Evolutionary conservation across 495 filamentous ascomycete species (phyloP), one percentile per base, ranked within the genome.

Genomic region (Collariella sp.): DNA sequence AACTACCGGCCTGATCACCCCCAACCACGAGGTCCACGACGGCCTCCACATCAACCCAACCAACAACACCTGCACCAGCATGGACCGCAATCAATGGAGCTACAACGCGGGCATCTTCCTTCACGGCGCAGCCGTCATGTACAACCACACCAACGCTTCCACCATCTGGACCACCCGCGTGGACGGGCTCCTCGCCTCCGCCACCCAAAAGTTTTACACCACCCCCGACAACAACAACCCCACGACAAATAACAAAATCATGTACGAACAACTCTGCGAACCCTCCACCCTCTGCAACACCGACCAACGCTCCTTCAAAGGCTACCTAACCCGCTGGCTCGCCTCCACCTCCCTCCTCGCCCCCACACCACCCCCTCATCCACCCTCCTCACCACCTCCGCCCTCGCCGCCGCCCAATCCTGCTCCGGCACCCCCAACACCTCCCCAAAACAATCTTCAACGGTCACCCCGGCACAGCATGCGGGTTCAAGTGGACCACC

Each of bases 21-120:
- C 61, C 1, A 71, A 83, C 0, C 86, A 77, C 62, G 70, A 76
- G 47, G 78, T 90, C 45, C 85, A 74, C 54, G 88, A 93, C 62
- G 85, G 86, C 22, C 79, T 83, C 5, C 75, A 72, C 46, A 74
- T 79, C 44, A 67, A 72, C 24, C 47, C 51, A 0, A 36, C 33
- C 0, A 38, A 33, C 26, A 58, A 69, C 19, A 74, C 81, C 38
- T 93, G 88, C 69, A 71, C 67, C 11, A 61, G 77, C 31, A 71
- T 83, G 55, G 82, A 83, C 55, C 66, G 76, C 55, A 74, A 82
- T 45, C 85, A 89, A 68, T 90, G 84, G 83, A 79, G 80, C 1
- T 91, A 91, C 70, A 87, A 86, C 65, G 79, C 84, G 34, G 88
- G 81, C 40, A 83, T 85, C 15, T 88, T 80, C 63, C 72, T 91